phyloP scores from a whole-genome alignment of 768 basidiomycete genomes.

The Phanerochaete carnosa region DNA sequence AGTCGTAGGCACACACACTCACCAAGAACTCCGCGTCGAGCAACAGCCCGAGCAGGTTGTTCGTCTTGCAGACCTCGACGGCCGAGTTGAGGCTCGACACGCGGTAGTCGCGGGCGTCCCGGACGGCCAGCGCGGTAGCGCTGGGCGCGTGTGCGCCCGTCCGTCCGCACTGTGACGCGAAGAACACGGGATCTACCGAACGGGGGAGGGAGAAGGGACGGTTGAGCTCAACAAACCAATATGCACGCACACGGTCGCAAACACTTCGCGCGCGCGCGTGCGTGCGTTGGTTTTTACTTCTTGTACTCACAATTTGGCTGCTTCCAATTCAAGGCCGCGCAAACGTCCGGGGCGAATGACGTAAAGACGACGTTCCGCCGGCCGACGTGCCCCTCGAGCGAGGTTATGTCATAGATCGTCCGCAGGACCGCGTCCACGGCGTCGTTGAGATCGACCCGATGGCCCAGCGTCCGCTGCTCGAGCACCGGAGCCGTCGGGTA shows the following conservation, averaged over 20 bases:
- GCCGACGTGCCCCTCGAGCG: slow-evolving; percentile 42
- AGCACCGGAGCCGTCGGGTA: slow-evolving; percentile 58
- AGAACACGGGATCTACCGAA: slow-evolving; percentile 85
- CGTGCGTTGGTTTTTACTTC: background rate
- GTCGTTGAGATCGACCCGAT: slow-evolving; percentile 68
- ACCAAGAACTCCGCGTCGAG: slow-evolving; percentile 87
- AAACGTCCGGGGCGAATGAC: slow-evolving; percentile 88
- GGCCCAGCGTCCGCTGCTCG: slow-evolving; percentile 40
- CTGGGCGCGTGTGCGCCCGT: slow-evolving; percentile 35
- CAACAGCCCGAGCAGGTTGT: slow-evolving; percentile 91
- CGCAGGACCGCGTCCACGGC: slow-evolving; percentile 85
- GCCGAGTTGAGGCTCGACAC: slow-evolving; percentile 79
- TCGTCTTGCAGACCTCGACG: slow-evolving; percentile 88
- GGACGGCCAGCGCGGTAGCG: slow-evolving; percentile 34
- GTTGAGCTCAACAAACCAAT: slow-evolving; percentile 4
- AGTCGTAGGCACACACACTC: slow-evolving; percentile 26
- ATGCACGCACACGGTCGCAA: background rate
- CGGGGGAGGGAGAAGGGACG: background rate
- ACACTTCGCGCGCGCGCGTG: background rate
- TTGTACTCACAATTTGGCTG: slow-evolving; percentile 88
- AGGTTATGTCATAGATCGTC: slow-evolving; percentile 71
- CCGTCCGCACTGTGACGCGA: slow-evolving; percentile 84
- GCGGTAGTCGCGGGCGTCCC: slow-evolving; percentile 46
- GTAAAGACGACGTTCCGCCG: slow-evolving; percentile 87
- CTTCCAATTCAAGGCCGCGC: slow-evolving; percentile 95